These are phyloP conservation scores for Mycena leptocephala DNA, from an alignment of 768 basidiomycete genomes.

Conservation along the genomic window DNA sequence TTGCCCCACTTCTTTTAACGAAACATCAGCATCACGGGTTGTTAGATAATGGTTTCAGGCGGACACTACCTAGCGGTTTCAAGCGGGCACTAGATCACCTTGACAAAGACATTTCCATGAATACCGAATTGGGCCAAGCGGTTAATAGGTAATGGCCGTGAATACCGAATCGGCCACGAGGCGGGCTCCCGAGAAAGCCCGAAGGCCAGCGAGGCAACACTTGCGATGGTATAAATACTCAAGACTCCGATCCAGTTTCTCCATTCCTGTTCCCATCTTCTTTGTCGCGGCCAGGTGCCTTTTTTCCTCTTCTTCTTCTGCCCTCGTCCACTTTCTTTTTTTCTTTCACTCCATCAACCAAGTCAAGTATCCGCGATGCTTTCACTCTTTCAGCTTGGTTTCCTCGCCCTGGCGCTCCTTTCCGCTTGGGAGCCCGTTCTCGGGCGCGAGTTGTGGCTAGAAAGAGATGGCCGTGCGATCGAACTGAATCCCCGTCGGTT, in stretches of 20 bases:
- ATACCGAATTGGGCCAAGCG: too few relatives aligned
- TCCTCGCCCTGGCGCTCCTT: conserved; percentile 37
- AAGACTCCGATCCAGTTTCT: neutral
- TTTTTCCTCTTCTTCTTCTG: conserved; percentile 13
- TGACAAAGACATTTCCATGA: too few relatives aligned
- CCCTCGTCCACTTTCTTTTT: conserved; percentile 20
- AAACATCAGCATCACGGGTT: neutral
- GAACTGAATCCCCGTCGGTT: conserved; percentile 69
- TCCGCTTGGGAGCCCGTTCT: conserved; percentile 42
- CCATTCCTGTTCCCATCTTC: neutral
- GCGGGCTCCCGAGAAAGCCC: neutral
- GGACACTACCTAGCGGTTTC: too few relatives aligned
- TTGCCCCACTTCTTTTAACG: neutral
- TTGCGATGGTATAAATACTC: neutral
- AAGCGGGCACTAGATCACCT: neutral
- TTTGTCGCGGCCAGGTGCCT: conserved; percentile 23
- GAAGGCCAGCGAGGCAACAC: neutral
- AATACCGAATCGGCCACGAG: neutral
- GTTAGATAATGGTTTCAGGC: too few relatives aligned
- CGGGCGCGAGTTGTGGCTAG: conserved; percentile 64
- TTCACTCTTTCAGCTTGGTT: conserved; percentile 32
- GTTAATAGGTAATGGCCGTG: neutral
- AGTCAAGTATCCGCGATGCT: conserved; percentile 37
- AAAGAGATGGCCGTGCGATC: conserved; percentile 63
- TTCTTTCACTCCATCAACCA: conserved; percentile 31